A percentile compares a stretch with the other conserved stretches of the same genome.
Evolutionary conservation across 805 yeast species (phyloP).

Genomic region (Lachancea meyersii): DNA sequence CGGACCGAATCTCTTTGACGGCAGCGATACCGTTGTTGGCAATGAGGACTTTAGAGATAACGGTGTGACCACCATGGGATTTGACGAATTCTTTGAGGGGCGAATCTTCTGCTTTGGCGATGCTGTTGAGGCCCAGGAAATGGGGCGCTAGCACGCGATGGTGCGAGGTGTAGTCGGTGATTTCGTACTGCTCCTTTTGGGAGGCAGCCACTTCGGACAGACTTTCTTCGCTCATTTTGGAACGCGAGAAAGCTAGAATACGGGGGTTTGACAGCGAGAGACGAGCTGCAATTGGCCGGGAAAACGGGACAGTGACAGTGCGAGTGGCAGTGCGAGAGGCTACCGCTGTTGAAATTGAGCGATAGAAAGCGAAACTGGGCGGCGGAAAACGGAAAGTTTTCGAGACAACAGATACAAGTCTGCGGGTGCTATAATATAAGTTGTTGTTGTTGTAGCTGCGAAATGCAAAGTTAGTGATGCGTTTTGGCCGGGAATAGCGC

Average conservation of each 20-base stretch:
- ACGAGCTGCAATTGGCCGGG: neutral
- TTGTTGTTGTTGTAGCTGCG: neutral
- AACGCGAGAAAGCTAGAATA: neutral
- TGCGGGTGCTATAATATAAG: neutral
- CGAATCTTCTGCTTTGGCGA: conserved; percentile 71
- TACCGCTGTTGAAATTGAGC: neutral
- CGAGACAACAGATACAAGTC: neutral
- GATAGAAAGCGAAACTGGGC: neutral
- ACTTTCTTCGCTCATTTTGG: conserved; percentile 36
- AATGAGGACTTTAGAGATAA: conserved; percentile 77
- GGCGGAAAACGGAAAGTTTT: neutral
- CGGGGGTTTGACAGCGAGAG: neutral
- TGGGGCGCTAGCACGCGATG: conserved; percentile 53
- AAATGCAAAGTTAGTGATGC: neutral
- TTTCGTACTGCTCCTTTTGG: conserved; percentile 24
- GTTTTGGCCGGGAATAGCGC: neutral
- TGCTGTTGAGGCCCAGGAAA: conserved; percentile 76
- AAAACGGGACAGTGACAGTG: neutral
- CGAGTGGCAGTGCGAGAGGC: neutral
- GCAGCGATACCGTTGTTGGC: conserved; percentile 99
- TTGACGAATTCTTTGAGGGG: conserved; percentile 77
- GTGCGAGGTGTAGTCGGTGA: conserved; percentile 30
- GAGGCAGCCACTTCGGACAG: conserved; percentile 34
- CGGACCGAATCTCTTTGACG: conserved; percentile 94
- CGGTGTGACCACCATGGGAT: conserved; percentile 89